Percentiles rank a stretch among this genome's conserved stretches.
phyloP scores from a whole-genome alignment of 169 alveolate species.

The Perkinsus marinus region DNA sequence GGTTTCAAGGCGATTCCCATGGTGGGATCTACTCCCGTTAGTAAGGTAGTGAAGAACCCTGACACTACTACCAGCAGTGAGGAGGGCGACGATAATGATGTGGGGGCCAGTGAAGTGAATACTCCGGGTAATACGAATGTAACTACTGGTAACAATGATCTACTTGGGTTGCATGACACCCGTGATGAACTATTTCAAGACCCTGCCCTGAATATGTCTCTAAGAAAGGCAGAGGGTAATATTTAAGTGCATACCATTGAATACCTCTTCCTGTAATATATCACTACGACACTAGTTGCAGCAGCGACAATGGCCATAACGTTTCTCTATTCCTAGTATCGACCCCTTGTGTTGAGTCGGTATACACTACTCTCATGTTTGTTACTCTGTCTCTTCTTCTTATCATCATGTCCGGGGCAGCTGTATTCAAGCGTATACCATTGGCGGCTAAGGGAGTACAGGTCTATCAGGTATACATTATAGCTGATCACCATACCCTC shows the following conservation, averaged over 20 bases:
- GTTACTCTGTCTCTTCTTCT: too few relatives aligned
- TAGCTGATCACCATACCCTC: background rate
- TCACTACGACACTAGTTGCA: background rate
- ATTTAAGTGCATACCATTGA: background rate
- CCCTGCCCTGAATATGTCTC: background rate
- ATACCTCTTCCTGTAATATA: background rate
- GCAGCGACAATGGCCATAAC: background rate
- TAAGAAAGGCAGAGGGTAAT: background rate
- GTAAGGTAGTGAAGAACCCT: background rate
- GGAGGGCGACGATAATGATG: too few relatives aligned
- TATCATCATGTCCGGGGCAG: background rate
- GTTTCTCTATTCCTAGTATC: background rate
- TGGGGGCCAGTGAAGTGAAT: background rate
- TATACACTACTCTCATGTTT: too few relatives aligned
- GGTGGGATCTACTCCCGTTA: background rate
- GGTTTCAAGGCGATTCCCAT: background rate
- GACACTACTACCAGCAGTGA: background rate
- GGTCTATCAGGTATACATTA: background rate
- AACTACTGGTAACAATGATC: background rate
- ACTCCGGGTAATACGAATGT: background rate
- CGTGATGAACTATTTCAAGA: background rate
- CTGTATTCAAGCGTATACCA: background rate
- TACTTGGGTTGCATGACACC: background rate
- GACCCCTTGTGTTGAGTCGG: too few relatives aligned
- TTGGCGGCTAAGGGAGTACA: background rate